phyloP scores from a whole-genome alignment of 345 rosid genomes.

The Cardamine occulta region DNA sequence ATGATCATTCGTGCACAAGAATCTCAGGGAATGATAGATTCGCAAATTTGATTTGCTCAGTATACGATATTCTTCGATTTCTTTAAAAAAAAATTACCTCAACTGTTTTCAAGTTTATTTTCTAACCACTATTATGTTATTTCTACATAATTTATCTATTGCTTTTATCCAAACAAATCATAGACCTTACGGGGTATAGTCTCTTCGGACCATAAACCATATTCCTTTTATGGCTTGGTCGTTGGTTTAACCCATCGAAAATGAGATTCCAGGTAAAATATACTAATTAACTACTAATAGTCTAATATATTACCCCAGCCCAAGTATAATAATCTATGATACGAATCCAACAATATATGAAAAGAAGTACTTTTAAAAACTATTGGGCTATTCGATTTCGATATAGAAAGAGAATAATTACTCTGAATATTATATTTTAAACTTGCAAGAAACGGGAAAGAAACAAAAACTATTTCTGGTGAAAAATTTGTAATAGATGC shows the following conservation, averaged over 20 bases:
- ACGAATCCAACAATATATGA: neutral
- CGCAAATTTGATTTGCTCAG: constrained; percentile 20
- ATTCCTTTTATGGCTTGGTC: neutral
- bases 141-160: neutral
- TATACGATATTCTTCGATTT: constrained; percentile 1
- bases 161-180: neutral
- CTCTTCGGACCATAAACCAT: neutral
- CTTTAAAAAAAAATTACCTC: neutral
- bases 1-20: constrained; percentile 40
- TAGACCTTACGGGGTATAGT: neutral
- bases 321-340: neutral
- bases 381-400: neutral
- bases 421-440: neutral
- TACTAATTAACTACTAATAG: neutral
- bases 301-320: neutral
- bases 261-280: neutral
- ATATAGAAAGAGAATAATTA: neutral
- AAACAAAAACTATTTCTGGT: constrained; percentile 12
- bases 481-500: neutral
- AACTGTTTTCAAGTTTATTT: neutral
- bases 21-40: constrained; percentile 32
- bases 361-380: neutral
- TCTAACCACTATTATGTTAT: neutral
- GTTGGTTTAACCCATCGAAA: constrained; percentile 8
- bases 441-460: neutral